A percentile compares a stretch with the other conserved stretches of the same genome.
phyloP scores from a whole-genome alignment of 805 yeast genomes.

The Teunomyces stri region DNA sequence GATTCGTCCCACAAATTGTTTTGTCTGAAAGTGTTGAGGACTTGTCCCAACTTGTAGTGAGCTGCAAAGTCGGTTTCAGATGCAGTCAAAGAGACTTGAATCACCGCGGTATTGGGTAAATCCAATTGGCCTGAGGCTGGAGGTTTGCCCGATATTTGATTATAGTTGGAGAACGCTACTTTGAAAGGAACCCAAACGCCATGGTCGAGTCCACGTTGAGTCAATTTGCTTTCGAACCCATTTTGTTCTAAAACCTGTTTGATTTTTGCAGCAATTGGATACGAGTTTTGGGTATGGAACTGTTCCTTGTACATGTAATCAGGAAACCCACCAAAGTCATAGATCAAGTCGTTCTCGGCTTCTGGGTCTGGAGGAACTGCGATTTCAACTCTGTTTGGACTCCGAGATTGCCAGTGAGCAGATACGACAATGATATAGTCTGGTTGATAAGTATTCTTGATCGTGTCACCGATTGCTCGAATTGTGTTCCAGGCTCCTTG shows the following conservation, averaged over 20 bases:
- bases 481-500: slow-evolving; percentile 60
- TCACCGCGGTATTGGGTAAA: slow-evolving; percentile 43
- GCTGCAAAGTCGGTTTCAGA: slow-evolving; percentile 37
- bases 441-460: slow-evolving; percentile 53
- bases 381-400: slow-evolving; percentile 45
- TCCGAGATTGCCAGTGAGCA: slow-evolving; percentile 72
- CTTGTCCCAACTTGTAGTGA: slow-evolving; percentile 55
- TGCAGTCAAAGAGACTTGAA: slow-evolving; percentile 50
- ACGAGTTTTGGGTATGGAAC: slow-evolving; percentile 52
- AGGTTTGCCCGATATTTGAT: slow-evolving; percentile 4
- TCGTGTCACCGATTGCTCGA: slow-evolving; percentile 48
- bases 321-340: slow-evolving; percentile 78
- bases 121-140: slow-evolving; percentile 26
- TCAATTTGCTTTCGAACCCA: slow-evolving; percentile 46
- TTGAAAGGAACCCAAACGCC: slow-evolving; percentile 82
- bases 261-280: slow-evolving; percentile 44
- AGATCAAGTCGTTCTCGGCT: slow-evolving; percentile 51
- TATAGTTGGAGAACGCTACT: slow-evolving; percentile 56
- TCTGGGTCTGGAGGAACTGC: slow-evolving; percentile 34
- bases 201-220: slow-evolving; percentile 73
- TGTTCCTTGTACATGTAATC: slow-evolving; percentile 57
- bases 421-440: slow-evolving; percentile 64
- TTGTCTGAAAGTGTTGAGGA: slow-evolving; percentile 49
- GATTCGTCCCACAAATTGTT: slow-evolving; percentile 32
- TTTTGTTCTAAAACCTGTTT: slow-evolving; percentile 34